Percentiles rank a stretch among this genome's conserved stretches.
Evolutionary conservation across 495 filamentous ascomycete species (phyloP).

Genomic region (Aspergillus sparsus): DNA sequence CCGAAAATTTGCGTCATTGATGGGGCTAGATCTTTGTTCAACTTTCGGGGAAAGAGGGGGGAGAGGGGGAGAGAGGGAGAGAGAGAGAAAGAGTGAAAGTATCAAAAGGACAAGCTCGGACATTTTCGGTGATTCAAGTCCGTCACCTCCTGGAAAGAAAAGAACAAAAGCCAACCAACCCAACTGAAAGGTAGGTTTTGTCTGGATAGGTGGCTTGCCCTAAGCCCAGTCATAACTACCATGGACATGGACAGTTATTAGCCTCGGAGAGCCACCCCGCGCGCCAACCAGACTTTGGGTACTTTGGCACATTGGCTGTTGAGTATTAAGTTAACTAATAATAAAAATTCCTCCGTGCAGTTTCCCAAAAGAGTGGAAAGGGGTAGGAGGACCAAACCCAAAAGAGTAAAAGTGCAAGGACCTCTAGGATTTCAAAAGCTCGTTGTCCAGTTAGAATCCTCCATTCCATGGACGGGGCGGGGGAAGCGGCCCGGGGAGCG

Average conservation of each 20-base stretch:
- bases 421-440: background rate
- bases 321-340: background rate
- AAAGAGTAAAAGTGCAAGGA: background rate
- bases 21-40: background rate
- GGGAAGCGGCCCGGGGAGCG: constrained; percentile 22
- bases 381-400: background rate
- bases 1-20: background rate
- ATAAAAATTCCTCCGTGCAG: no score
- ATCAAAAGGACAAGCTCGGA: background rate
- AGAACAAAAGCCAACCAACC: background rate
- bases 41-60: background rate
- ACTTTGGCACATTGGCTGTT: constrained; percentile 12
- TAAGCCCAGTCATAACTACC: no score
- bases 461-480: constrained; percentile 12
- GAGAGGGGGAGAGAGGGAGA: background rate
- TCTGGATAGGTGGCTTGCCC: no score
- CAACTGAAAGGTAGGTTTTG: no score
- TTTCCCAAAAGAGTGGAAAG: background rate
- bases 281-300: constrained; percentile 5
- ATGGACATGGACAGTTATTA: background rate
- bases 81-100: background rate
- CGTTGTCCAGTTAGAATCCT: background rate
- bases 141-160: background rate
- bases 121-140: background rate
- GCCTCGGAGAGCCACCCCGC: constrained; percentile 14